Percentiles rank a stretch among this genome's conserved stretches.
Conservation (phyloP, 768 basidiomycete genomes). For the Phallus indusiatus region DNA sequence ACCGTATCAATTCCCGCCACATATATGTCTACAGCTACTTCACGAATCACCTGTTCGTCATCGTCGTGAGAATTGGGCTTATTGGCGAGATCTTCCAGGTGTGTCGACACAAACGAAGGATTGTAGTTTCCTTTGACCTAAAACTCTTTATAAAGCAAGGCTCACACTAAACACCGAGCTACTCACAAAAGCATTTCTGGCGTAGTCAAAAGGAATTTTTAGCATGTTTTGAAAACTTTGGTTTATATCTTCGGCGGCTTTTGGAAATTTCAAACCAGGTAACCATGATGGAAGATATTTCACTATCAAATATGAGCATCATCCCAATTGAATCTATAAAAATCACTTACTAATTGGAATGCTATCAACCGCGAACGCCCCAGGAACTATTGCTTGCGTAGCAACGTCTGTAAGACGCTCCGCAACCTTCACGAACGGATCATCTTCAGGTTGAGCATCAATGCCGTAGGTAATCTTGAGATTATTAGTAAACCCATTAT, state of each 20-base stretch:
- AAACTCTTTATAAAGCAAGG: too few relatives aligned
- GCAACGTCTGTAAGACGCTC: background rate
- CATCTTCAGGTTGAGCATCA: conserved; percentile 6
- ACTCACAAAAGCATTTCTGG: too few relatives aligned
- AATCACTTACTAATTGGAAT: background rate
- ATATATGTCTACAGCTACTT: too few relatives aligned
- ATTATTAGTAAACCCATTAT: background rate
- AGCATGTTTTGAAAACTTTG: too few relatives aligned
- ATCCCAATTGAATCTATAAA: background rate
- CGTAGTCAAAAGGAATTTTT: too few relatives aligned
- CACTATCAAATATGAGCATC: background rate
- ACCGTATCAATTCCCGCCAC: too few relatives aligned
- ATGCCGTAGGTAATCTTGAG: conserved; percentile 11
- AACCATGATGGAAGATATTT: conserved; percentile 11
- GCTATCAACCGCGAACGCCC: conserved; percentile 5
- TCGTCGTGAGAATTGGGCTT: too few relatives aligned
- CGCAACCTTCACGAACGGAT: conserved; percentile 4
- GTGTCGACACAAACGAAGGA: too few relatives aligned
- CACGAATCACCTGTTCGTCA: too few relatives aligned
- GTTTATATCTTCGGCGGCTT: background rate
- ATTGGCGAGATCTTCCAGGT: too few relatives aligned
- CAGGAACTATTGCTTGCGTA: background rate
- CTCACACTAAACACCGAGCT: too few relatives aligned
- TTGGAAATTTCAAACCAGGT: conserved; percentile 8
- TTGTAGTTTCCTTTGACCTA: too few relatives aligned